Evolutionary conservation across 2,329 filamentous ascomycete genomes (phyloP), one percentile per base, ranked within the genome.

Genomic region (Seiridium cupressi): DNA sequence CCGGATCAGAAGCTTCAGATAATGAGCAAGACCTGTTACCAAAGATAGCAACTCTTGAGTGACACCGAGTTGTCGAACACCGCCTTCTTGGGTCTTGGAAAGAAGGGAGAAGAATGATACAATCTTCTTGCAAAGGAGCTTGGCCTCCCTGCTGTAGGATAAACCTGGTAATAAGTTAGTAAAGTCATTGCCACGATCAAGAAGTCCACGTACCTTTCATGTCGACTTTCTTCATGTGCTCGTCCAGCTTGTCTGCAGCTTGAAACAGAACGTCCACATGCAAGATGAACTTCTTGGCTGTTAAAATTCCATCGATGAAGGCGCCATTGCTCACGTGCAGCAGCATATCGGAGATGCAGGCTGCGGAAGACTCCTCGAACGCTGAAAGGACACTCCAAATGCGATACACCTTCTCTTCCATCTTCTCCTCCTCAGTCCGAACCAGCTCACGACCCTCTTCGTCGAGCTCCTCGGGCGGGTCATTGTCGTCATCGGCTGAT

Each of bases 111-210:
- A 99, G 80, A 99, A 99, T 34, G 94, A 92, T 5, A 99, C 95
- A 58, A 99, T 96, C 76, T 99, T 99, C 77, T 99, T 99, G 81
- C 95, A 99, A n/a, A 99, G 85, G 55, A 99, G 83, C 76, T 99
- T 99, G n/a, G 95, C 91, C 79, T 99, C 95, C 69, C 95, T 88
- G 18, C 91, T 90, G 72, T 98, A 99, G 8, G 93, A 92, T 62
- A 99, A 83, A 63, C 91, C 93, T 91, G 72, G 38, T 63, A 32
- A 34, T 42, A 47, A 46, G 54, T 68, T 58, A 66, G 65, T 60
- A 63, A 9, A n/a, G 32, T 8, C 2, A 36, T 18, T 44, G 58
- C 26, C 18, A 42, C 26, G 31, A 26, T 53, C 55, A 9, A 55
- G 42, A 42, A 44, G 38, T 13, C 59, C 46, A 69, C 82, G 73